Percentiles rank a stretch among this genome's conserved stretches.
Evolutionary conservation across 163 green algal species (phyloP).

Genomic region (Volvox carteri): DNA sequence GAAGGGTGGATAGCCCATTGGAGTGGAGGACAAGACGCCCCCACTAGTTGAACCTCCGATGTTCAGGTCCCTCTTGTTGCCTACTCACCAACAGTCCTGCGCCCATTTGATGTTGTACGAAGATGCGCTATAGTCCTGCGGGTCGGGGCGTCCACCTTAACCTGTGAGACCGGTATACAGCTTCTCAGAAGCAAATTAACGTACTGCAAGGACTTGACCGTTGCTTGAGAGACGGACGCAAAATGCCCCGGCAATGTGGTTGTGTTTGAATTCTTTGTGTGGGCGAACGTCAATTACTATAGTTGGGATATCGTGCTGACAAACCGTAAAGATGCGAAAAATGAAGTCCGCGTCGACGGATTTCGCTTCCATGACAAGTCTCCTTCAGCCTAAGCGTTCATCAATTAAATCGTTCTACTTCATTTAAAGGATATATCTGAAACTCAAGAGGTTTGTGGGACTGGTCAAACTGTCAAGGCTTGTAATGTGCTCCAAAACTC

Average conservation of each 20-base stretch:
- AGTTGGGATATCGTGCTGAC: conserved; percentile 55
- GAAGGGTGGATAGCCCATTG: too few relatives aligned
- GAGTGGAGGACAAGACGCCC: too few relatives aligned
- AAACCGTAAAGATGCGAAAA: conserved; percentile 64
- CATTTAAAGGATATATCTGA: neutral
- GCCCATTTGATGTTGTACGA: conserved; percentile 69
- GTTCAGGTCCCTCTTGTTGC: too few relatives aligned
- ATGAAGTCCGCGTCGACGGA: conserved; percentile 57
- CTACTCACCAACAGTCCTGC: conserved; percentile 69
- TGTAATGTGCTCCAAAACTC: neutral
- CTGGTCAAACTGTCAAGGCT: neutral
- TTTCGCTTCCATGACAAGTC: conserved; percentile 51
- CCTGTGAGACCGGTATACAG: neutral
- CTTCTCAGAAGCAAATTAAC: neutral
- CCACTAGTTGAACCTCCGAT: too few relatives aligned
- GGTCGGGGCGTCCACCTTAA: too few relatives aligned
- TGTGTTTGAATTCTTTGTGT: conserved; percentile 73
- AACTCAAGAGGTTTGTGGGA: neutral
- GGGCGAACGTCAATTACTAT: conserved; percentile 70
- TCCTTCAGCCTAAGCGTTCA: neutral
- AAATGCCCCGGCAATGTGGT: conserved; percentile 65
- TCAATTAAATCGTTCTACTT: neutral
- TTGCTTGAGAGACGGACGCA: conserved; percentile 66
- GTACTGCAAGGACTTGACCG: conserved; percentile 64
- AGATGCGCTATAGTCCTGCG: conserved; percentile 68